A percentile compares a stretch with the other conserved stretches of the same genome.
Evolutionary conservation across 495 filamentous ascomycete species (phyloP).

Genomic region (Penicillium herquei): DNA sequence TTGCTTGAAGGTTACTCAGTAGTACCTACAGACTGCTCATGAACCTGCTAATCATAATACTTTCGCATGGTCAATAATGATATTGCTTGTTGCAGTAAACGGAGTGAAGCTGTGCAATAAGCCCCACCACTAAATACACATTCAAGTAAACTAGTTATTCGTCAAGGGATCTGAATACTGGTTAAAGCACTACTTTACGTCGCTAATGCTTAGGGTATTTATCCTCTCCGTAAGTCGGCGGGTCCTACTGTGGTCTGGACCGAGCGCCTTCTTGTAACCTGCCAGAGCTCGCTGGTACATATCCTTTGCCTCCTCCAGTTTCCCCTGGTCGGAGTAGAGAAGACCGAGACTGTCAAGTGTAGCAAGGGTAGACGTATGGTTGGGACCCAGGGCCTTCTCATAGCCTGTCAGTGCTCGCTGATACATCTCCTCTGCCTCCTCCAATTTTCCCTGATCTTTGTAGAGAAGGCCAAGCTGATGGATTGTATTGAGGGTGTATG

Average conservation of each 20-base stretch:
- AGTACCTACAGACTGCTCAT: too few species aligned
- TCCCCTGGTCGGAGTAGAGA: conserved; percentile 27
- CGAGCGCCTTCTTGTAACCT: background rate
- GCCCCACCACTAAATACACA: too few species aligned
- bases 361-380: conserved; percentile 32
- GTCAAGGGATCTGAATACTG: too few species aligned
- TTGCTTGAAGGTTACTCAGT: too few species aligned
- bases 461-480: conserved; percentile 40
- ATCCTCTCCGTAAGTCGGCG: too few species aligned
- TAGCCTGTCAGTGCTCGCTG: conserved; percentile 7
- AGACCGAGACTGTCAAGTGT: conserved; percentile 33
- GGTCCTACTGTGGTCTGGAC: background rate
- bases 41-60: too few species aligned
- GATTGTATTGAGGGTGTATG: conserved; percentile 27
- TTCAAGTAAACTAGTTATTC: too few species aligned
- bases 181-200: too few species aligned
- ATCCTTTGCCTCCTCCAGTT: conserved; percentile 31
- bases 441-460: conserved; percentile 30
- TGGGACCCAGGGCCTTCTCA: conserved; percentile 35
- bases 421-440: conserved; percentile 39
- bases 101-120: too few species aligned
- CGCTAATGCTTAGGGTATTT: too few species aligned
- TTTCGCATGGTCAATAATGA: too few species aligned
- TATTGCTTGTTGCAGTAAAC: too few species aligned
- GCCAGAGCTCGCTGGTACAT: background rate